Evolutionary conservation across 768 basidiomycete genomes (phyloP), one percentile per base, ranked within the genome.

Genomic region (Tylopilus cervinicoccineus): DNA sequence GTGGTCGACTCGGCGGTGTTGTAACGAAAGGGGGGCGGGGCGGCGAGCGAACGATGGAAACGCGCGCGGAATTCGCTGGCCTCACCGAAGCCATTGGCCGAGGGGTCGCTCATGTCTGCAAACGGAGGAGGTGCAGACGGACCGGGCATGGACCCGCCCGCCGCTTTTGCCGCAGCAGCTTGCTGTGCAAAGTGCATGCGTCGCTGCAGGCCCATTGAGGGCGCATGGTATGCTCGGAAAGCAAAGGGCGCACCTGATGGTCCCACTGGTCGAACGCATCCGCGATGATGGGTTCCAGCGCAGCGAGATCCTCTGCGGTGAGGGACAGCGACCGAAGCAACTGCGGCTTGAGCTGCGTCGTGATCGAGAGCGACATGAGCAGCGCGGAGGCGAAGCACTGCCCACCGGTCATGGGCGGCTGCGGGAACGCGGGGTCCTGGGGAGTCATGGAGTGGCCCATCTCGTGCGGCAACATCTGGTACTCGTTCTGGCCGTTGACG

Each of bases 181-280:
- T 72, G 66, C 43, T 71, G 58, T 0, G 67, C 75, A 52, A 73
- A 76, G 52, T 78, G 77, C 59, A 78, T 58, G 1, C 71, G 73
- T 41, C 78, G 74, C 78, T 79, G 28, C 24, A 40, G 28, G 38
- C 29, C 16, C 20, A 5, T 23, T 47, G 38, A 62, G 42, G n/a
- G n/a, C 11, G 12, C 9, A 37, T 14, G 43, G 27, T 20, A 29
- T 19, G 11, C 29, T 22, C 29, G 26, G 41, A 26, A 27, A 23
- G 17, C 31, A n/a, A 28, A 2, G 2, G 24, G 64, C 78, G 48
- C 60, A 89, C 88, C 65, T 84, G 83, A 55, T 82, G 80, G 58
- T 91, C 84, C 89, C 89, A 92, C 33, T 86, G 83, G 49, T 92
- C 89, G 78, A 87, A 92, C 16, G 88, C 88, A 38, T 86, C 83